A percentile compares a stretch with the other conserved stretches of the same genome.
Conservation (phyloP, 164 flowering plant genomes). For the Vitis labrusca region DNA sequence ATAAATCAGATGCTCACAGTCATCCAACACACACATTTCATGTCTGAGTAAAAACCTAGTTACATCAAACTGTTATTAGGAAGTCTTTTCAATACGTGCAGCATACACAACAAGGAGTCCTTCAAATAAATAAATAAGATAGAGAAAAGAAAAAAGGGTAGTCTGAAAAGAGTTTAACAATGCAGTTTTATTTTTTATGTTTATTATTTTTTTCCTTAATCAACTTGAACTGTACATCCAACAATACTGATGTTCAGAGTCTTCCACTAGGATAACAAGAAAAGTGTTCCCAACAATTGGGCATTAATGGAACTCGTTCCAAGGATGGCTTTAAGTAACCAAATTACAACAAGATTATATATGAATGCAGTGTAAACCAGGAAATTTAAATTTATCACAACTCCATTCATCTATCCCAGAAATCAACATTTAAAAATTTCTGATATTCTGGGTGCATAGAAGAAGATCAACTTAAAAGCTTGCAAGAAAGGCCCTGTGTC, state of each 20-base stretch:
- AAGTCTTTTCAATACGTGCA: not conserved
- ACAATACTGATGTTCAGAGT: too few species aligned
- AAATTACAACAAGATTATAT: not conserved
- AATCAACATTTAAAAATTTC: not conserved
- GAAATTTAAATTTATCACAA: not conserved
- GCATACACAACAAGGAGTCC: not conserved
- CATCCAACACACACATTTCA: not conserved
- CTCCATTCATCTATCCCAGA: not conserved
- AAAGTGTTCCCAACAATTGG: too few species aligned
- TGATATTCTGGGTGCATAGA: not conserved
- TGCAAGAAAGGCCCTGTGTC: not conserved
- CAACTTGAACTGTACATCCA: too few species aligned
- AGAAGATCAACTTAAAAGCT: not conserved
- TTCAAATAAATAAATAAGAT: too few species aligned
- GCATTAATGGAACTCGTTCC: not conserved
- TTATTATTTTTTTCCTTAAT: too few species aligned
- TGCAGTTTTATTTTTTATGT: too few species aligned
- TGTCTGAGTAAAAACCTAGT: not conserved
- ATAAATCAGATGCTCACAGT: not conserved
- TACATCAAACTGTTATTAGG: too few species aligned
- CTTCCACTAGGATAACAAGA: too few species aligned
- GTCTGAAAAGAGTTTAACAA: too few species aligned
- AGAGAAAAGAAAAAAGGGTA: too few species aligned
- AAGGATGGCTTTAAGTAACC: not conserved
- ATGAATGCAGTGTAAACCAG: not conserved